A percentile compares a stretch with the other conserved stretches of the same genome.
Evolutionary conservation across 805 yeast genomes (phyloP).

Genomic region (Phaffomyces opuntiae): DNA sequence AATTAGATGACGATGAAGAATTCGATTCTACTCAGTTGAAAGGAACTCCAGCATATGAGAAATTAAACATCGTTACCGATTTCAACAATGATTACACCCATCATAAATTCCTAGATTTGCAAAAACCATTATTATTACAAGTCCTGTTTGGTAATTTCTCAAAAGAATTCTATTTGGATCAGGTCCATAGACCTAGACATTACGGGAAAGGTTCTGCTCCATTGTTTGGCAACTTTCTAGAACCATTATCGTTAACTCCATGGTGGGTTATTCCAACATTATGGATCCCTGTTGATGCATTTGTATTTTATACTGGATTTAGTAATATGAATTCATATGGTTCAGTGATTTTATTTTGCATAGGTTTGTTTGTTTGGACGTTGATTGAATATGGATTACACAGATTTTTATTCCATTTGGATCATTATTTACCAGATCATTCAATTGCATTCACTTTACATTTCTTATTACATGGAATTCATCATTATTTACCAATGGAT

Average conservation of each 20-base stretch:
- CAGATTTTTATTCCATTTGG: constrained; percentile 90
- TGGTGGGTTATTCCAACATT: constrained; percentile 88
- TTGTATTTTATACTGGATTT: constrained; percentile 53
- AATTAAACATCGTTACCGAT: constrained; percentile 75
- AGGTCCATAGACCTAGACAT: constrained; percentile 96
- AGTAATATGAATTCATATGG: constrained; percentile 35
- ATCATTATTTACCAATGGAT: constrained; percentile 98
- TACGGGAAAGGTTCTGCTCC: constrained; percentile 97
- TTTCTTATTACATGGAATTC: constrained; percentile 91
- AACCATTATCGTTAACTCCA: constrained; percentile 84
- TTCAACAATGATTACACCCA: constrained; percentile 58
- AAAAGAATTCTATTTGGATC: constrained; percentile 88
- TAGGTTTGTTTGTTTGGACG: constrained; percentile 94
- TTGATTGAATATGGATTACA: constrained; percentile 82
- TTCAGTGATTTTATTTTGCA: constrained; percentile 51
- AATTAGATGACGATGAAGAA: constrained; percentile 31
- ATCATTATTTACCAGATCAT: constrained; percentile 76
- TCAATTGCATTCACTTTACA: constrained; percentile 71
- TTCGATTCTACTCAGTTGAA: constrained; percentile 51
- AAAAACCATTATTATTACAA: constrained; percentile 75
- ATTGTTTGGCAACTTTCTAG: constrained; percentile 88
- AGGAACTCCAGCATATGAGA: constrained; percentile 65
- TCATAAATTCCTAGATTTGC: constrained; percentile 83
- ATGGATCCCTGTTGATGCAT: constrained; percentile 82
- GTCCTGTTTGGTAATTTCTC: constrained; percentile 68